A percentile compares a stretch with the other conserved stretches of the same genome.
phyloP scores from a whole-genome alignment of 495 filamentous ascomycete species.

The Penicillium lagena region DNA sequence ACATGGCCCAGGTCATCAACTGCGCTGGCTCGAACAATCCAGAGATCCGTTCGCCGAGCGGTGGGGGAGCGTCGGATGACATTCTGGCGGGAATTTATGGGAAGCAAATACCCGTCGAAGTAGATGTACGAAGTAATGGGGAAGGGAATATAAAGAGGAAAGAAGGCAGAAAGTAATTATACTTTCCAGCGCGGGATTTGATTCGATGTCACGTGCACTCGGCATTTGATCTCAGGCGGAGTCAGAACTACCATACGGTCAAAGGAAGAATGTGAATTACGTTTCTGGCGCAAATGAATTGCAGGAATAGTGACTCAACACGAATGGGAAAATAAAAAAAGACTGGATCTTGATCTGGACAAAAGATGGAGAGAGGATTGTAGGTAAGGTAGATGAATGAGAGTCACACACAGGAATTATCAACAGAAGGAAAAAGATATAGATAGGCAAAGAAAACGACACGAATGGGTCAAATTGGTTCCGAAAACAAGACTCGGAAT shows the following conservation, averaged over 20 bases:
- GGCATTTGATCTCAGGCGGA: too few species aligned
- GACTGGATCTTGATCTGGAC: too few species aligned
- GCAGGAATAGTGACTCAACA: too few species aligned
- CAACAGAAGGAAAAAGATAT: slow-evolving; percentile 18
- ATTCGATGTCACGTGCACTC: too few species aligned
- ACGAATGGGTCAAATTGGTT: too few species aligned
- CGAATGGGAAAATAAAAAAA: too few species aligned
- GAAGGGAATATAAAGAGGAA: slow-evolving; percentile 3
- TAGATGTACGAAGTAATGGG: not conserved
- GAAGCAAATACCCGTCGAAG: too few species aligned
- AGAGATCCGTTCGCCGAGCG: slow-evolving; percentile 12
- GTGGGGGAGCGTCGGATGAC: slow-evolving; percentile 11
- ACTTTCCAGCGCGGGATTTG: too few species aligned
- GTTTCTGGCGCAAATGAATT: too few species aligned
- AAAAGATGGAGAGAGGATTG: not conserved
- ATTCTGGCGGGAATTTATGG: not conserved
- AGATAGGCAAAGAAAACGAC: not conserved
- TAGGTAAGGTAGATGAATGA: not conserved
- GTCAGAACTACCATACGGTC: too few species aligned
- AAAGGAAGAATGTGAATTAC: too few species aligned
- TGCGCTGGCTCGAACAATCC: slow-evolving; percentile 23
- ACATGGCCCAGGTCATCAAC: slow-evolving; percentile 24
- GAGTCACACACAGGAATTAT: slow-evolving; percentile 12
- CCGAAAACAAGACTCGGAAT: too few species aligned
- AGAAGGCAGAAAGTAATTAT: not conserved